phyloP scores from a whole-genome alignment of 331 rosid species.

The Malus hybrid region DNA sequence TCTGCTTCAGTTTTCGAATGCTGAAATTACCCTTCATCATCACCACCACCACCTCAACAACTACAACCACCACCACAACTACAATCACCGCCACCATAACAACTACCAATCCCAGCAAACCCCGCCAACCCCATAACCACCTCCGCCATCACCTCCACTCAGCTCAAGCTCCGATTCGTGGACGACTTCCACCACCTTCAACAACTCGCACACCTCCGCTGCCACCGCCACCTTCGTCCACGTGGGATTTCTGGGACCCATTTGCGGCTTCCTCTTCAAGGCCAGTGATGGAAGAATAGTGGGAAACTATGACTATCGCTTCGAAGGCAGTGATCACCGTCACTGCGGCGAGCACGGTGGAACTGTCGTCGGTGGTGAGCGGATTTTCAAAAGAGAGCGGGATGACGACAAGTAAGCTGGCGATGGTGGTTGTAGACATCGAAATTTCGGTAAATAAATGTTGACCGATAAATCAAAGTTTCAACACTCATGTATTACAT shows the following conservation, averaged over 20 bases:
- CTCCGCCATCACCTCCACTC: slow-evolving; percentile 52
- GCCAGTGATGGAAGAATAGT: slow-evolving; percentile 68
- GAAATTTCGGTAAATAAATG: too few species aligned
- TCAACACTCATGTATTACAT: too few species aligned
- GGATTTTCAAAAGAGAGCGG: slow-evolving; percentile 53
- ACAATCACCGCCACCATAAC: neutral
- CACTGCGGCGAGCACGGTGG: slow-evolving; percentile 37
- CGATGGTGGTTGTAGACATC: slow-evolving; percentile 53
- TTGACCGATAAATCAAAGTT: too few species aligned
- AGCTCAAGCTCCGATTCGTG: slow-evolving; percentile 78
- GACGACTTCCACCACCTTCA: slow-evolving; percentile 64
- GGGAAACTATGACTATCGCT: slow-evolving; percentile 60
- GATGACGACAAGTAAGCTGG: slow-evolving; percentile 41
- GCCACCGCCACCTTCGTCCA: slow-evolving; percentile 47
- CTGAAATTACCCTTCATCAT: slow-evolving; percentile 41
- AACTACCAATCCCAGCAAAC: neutral
- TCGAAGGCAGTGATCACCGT: slow-evolving; percentile 50
- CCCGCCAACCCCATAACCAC: slow-evolving; percentile 24
- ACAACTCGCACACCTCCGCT: slow-evolving; percentile 53
- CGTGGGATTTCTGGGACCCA: slow-evolving; percentile 99
- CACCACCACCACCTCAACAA: slow-evolving; percentile 33
- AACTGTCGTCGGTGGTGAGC: slow-evolving; percentile 50
- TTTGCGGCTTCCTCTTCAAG: slow-evolving; percentile 61
- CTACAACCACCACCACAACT: slow-evolving; percentile 5
- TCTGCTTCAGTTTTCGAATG: slow-evolving; percentile 70